phyloP scores from a whole-genome alignment of 1,139 yeast genomes.

The Ogataea hybrid region DNA sequence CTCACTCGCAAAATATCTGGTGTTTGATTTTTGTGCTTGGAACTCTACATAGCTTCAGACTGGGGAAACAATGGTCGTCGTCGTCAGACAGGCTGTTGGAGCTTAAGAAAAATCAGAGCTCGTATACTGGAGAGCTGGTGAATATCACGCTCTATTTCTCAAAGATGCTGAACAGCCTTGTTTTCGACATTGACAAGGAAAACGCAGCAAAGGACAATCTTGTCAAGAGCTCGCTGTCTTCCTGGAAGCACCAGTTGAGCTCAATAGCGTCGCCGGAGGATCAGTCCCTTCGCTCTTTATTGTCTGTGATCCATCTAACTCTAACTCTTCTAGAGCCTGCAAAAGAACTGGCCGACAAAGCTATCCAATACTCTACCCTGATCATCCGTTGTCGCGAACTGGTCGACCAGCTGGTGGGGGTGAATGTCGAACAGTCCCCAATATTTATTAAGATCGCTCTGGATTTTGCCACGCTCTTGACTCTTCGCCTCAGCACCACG shows the following conservation, averaged over 20 bases:
- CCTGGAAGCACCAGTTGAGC: conserved; percentile 24
- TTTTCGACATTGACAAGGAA: conserved; percentile 16
- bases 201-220: conserved; percentile 15
- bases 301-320: conserved; percentile 16
- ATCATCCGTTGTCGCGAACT: conserved; percentile 4
- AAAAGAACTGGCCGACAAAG: conserved; percentile 7
- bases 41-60: conserved; percentile 24
- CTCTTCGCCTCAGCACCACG: conserved; percentile 21
- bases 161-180: conserved; percentile 22
- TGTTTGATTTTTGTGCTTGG: conserved; percentile 26
- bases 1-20: conserved; percentile 22
- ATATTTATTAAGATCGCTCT: conserved; percentile 19
- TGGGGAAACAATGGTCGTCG: conserved; percentile 28
- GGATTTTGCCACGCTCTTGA: conserved; percentile 21
- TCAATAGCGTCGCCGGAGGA: conserved; percentile 5
- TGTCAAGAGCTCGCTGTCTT: conserved; percentile 22
- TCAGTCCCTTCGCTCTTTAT: conserved; percentile 9
- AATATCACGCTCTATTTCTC: conserved; percentile 20
- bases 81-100: conserved; percentile 21
- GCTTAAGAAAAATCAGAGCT: conserved; percentile 12
- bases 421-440: conserved; percentile 19
- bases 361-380: conserved; percentile 11
- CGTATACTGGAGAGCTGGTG: conserved; percentile 22
- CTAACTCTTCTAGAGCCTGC: conserved; percentile 22
- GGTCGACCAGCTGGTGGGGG: conserved; percentile 1